These are phyloP conservation scores for Venturiaceae sp. DNA, from an alignment of 2,329 filamentous ascomycete genomes.

Conservation along the genomic window DNA sequence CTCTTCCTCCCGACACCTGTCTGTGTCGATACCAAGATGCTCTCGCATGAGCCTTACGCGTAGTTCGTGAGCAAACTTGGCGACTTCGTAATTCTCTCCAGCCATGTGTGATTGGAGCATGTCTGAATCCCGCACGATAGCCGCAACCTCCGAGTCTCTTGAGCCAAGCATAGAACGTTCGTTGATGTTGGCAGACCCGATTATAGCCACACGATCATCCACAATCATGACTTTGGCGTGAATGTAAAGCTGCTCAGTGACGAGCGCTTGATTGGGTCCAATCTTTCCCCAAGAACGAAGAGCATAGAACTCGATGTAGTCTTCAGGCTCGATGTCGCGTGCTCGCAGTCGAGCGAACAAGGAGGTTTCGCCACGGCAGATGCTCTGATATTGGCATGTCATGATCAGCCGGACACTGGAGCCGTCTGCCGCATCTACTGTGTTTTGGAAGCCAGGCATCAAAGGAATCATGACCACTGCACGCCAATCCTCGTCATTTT, in stretches of 20 bases:
- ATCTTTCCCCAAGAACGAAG: slow-evolving; percentile 88
- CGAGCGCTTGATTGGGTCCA: slow-evolving; percentile 68
- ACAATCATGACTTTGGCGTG: slow-evolving; percentile 96
- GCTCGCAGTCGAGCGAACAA: slow-evolving; percentile 81
- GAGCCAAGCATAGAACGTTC: slow-evolving; percentile 90
- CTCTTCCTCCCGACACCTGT: slow-evolving; percentile 46
- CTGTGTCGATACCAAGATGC: slow-evolving; percentile 90
- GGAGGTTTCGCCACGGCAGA: slow-evolving; percentile 83
- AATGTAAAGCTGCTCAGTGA: slow-evolving; percentile 95
- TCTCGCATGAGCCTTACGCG: slow-evolving; percentile 93
- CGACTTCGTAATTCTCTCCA: slow-evolving; percentile 79
- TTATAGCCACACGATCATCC: slow-evolving; percentile 85
- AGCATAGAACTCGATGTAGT: slow-evolving; percentile 93
- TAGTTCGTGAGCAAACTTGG: slow-evolving; percentile 84
- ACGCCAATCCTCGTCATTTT: slow-evolving; percentile 82
- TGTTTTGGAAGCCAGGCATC: slow-evolving; percentile 98
- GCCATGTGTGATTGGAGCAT: slow-evolving; percentile 90
- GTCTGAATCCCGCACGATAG: slow-evolving; percentile 84
- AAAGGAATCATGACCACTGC: slow-evolving; percentile 84
- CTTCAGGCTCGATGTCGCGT: slow-evolving; percentile 78
- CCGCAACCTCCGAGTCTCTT: slow-evolving; percentile 85
- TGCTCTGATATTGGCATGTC: slow-evolving; percentile 93
- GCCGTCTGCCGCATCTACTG: slow-evolving; percentile 86
- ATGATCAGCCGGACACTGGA: slow-evolving; percentile 92
- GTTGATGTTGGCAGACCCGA: slow-evolving; percentile 97